Evolutionary conservation across 352 stramenopile species (phyloP), one percentile per base, ranked within the genome.

Genomic region (Pelagophyceae sp.): DNA sequence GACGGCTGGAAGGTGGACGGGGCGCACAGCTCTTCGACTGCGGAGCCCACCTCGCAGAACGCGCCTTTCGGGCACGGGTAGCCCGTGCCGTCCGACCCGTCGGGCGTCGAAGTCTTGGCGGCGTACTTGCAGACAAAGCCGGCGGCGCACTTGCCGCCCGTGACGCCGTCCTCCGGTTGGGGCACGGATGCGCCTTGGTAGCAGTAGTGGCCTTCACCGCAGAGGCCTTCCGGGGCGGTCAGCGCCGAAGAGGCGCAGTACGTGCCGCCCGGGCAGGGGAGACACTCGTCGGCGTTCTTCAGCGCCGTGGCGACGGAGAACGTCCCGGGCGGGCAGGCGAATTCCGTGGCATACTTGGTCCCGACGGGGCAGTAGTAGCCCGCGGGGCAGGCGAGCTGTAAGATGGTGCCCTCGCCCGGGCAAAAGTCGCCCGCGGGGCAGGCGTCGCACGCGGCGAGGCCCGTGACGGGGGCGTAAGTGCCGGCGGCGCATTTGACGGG

Each of bases 31-130:
- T 50, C 40, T 40, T 79, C 76, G 32, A 31, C 25, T 1, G 1
- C 37, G 3, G 29, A 38, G 58, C 76, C 76, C 5, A 35, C 31
- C 1, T 25, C 20, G 27, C 89, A 93, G 77, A 84, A 93, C 0
- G 86, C 89, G 38, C 90, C 90, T 3, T 83, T 82, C 27, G 89
- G 90, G 83, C 91, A 96, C 3, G 90, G 85, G 69, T 92, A 93
- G 80, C 94, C 87, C 25, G 85, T 90, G 35, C 82, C 82, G 2
- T 79, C 40, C 17, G 45, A 35, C 5, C 25, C 54, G 60, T 75
- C 27, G 31, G 76, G 76, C 27, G 0, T 58, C 19, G 76, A 1
- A 35, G 40, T 29, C 20, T 61, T 74, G 32, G 65, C 74, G 33
- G 33, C 63, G 33, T 31, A 71, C 23, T 71, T 31, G 70, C 81